Evolutionary conservation across 2,329 filamentous ascomycete genomes (phyloP).

Genomic region (Ophiostoma perfectum): DNA sequence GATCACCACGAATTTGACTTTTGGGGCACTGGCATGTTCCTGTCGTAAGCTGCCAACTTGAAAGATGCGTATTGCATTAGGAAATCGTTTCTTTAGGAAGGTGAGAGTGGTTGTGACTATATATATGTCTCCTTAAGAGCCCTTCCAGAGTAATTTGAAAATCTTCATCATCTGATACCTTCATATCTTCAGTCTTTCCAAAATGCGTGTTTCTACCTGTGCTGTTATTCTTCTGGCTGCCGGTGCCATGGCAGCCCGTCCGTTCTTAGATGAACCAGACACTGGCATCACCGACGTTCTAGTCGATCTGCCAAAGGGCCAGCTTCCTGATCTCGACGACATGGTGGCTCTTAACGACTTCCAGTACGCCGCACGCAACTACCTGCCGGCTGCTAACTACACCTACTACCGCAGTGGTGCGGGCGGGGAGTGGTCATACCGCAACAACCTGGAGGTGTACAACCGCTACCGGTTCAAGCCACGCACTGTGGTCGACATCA

Average conservation of each 20-base stretch:
- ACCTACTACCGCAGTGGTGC: conserved; percentile 14
- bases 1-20: background rate
- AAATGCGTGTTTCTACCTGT: background rate
- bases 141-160: too few relatives aligned
- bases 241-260: conserved; percentile 7
- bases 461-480: conserved; percentile 12
- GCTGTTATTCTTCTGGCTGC: background rate
- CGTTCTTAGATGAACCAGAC: conserved; percentile 7
- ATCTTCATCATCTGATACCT: background rate
- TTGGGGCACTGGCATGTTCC: background rate
- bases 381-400: background rate
- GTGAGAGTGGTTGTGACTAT: background rate
- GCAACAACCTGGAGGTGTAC: conserved; percentile 6
- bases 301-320: background rate
- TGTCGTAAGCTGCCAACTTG: background rate
- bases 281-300: conserved; percentile 2
- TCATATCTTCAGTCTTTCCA: background rate
- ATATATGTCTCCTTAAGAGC: background rate
- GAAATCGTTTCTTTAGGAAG: background rate
- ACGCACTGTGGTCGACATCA: conserved; percentile 7
- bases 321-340: conserved; percentile 7
- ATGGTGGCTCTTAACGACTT: conserved; percentile 13
- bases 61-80: background rate
- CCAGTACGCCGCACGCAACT: conserved; percentile 10
- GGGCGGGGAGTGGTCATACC: conserved; percentile 3